Evolutionary conservation across 164 flowering plant species (phyloP), one percentile per base, ranked within the genome.

Genomic region (Magnolia officinalis): DNA sequence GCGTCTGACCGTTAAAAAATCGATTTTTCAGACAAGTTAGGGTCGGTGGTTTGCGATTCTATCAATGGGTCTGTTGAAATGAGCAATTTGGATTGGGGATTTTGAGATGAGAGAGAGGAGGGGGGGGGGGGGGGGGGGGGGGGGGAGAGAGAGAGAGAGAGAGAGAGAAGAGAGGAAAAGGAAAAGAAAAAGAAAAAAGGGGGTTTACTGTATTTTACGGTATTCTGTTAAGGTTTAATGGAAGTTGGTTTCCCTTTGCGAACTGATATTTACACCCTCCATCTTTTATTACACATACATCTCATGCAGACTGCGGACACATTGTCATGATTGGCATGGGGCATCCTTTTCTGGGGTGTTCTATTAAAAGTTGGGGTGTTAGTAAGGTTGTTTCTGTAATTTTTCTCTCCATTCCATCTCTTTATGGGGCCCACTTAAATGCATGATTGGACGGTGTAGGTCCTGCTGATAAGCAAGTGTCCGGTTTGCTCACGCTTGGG

Each of bases 151-250:
- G 49, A 29, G 21, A 16, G 20, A 59, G 50, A 4, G 50, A 59
- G 2, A 13, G 26, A 19, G 19, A 29, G 8, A n/a, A 18, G 49
- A 59, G 26, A 1, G 50, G 51, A 31, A 45, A 26, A n/a, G 21
- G 51, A 7, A 45, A 14, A 61, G 3, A 2, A 70, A 13, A 49
- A 55, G 7, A 7, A 52, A 45, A 59, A 61, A 24, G 21, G 20
- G 67, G 66, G 23, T 58, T 26, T 58, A 24, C 66, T 21, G 75
- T 29, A 21, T 23, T 64, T 7, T 67, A 24, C 45, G 37, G 65
- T 23, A 52, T 51, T 72, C 74, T 21, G 61, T 51, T 70, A 10
- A 37, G 55, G 50, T 70, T 70, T 72, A 51, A 72, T 51, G 63
- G 63, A 72, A 51, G 74, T 52, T 51, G 29, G 63, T n/a, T 72